Percentiles rank a stretch among this genome's conserved stretches.
Evolutionary conservation across 2,329 filamentous ascomycete species (phyloP).

Genomic region (Penicillium sp.): DNA sequence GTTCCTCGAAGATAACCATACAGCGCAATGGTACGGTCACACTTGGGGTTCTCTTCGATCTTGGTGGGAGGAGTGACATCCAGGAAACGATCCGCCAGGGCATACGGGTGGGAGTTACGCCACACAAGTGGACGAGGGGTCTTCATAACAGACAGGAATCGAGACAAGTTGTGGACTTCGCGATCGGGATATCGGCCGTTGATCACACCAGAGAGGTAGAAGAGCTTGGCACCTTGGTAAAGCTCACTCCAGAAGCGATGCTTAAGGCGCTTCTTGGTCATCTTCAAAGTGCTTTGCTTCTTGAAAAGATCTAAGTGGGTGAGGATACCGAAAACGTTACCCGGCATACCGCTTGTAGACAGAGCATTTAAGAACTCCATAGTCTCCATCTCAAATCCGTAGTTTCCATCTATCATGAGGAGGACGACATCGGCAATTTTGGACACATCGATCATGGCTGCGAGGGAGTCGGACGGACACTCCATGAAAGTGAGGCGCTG

Average conservation of each 20-base stretch:
- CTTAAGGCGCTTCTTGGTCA: conserved; percentile 95
- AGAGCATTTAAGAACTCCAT: conserved; percentile 98
- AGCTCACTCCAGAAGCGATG: conserved; percentile 95
- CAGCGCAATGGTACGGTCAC: conserved; percentile 84
- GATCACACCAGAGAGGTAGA: conserved; percentile 93
- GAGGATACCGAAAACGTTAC: conserved; percentile 95
- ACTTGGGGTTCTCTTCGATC: conserved; percentile 83
- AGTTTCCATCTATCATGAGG: conserved; percentile 98
- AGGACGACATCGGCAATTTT: conserved; percentile 97
- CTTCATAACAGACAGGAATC: conserved; percentile 98
- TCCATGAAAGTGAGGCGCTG: conserved; percentile 93
- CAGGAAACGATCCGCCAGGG: conserved; percentile 87
- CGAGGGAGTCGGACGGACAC: conserved; percentile 89
- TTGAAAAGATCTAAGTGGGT: conserved; percentile 95
- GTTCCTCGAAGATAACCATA: conserved; percentile 94
- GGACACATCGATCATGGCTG: conserved; percentile 93
- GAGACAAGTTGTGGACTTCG: conserved; percentile 90
- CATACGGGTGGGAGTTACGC: conserved; percentile 94
- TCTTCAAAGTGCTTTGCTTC: conserved; percentile 86
- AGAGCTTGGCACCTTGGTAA: conserved; percentile 94
- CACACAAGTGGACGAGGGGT: conserved; percentile 94
- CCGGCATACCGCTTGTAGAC: conserved; percentile 93
- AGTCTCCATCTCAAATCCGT: conserved; percentile 99
- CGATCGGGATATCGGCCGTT: conserved; percentile 96
- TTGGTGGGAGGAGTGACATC: conserved; percentile 92